Conservation (phyloP, 108 stramenopile genomes). For the Skeletonema potamos region DNA sequence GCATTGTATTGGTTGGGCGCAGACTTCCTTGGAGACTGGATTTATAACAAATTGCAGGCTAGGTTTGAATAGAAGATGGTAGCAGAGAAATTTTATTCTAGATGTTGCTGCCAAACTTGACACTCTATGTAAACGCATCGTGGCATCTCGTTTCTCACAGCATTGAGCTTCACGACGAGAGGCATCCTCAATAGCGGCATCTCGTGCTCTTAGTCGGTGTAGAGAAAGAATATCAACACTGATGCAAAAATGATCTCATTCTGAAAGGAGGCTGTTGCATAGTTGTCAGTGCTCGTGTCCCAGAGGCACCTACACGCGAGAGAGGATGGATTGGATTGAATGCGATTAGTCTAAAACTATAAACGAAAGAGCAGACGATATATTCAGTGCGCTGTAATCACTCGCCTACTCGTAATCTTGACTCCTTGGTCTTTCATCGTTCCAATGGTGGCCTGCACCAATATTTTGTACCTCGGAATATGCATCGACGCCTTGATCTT, state of each 20-base stretch:
- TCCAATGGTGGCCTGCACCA: slow-evolving; percentile 72
- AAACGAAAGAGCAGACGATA: neutral
- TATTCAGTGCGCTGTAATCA: neutral
- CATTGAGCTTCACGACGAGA: neutral
- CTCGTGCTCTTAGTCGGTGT: slow-evolving; percentile 25
- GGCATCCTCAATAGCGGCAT: neutral
- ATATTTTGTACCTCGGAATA: slow-evolving; percentile 61
- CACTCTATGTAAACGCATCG: neutral
- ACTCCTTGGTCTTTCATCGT: slow-evolving; percentile 73
- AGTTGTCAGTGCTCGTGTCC: slow-evolving; percentile 74
- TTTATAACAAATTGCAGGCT: slow-evolving; percentile 17
- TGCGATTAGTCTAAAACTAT: neutral
- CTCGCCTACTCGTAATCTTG: slow-evolving; percentile 46
- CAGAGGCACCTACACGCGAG: slow-evolving; percentile 51
- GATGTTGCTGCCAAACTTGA: neutral
- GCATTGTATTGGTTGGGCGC: slow-evolving; percentile 82
- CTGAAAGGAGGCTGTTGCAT: slow-evolving; percentile 45
- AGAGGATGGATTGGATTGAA: neutral
- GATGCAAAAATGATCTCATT: slow-evolving; percentile 50
- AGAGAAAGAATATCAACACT: slow-evolving; percentile 47
- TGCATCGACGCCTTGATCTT: slow-evolving; percentile 46
- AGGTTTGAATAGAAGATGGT: neutral
- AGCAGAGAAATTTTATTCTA: neutral
- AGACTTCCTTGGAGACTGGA: slow-evolving; percentile 49
- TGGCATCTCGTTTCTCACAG: neutral